Evolutionary conservation across 1,284 basidiomycete species (phyloP).

Genomic region (Malassezia dermatis): DNA sequence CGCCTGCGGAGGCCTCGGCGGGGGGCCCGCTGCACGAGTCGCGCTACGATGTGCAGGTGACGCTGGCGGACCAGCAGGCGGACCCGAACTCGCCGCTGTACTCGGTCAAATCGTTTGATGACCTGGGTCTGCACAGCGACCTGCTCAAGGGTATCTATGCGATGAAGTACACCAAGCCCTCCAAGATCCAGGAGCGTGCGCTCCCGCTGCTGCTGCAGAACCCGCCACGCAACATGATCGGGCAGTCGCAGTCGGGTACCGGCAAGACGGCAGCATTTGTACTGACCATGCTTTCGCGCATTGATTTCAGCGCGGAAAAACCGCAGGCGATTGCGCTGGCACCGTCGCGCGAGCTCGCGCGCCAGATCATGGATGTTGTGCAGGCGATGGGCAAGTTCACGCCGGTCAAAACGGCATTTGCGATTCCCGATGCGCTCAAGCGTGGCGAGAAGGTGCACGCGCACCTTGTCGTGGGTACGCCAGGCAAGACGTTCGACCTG

Average conservation of each 20-base stretch:
- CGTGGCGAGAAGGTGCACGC: conserved; percentile 65
- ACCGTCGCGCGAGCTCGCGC: conserved; percentile 83
- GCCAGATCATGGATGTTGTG: conserved; percentile 93
- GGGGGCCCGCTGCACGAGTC: conserved; percentile 18
- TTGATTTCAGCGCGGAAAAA: conserved; percentile 71
- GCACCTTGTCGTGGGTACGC: conserved; percentile 90
- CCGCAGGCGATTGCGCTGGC: conserved; percentile 56
- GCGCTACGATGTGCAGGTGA: conserved; percentile 60
- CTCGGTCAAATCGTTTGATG: conserved; percentile 88
- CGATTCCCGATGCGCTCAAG: conserved; percentile 68
- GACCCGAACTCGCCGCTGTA: conserved; percentile 91
- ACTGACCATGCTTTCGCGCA: conserved; percentile 87
- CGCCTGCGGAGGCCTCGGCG: not conserved
- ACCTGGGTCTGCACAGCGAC: conserved; percentile 56
- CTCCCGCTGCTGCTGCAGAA: conserved; percentile 79
- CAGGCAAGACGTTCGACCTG: conserved; percentile 85
- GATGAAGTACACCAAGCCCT: conserved; percentile 93
- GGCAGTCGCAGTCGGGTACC: conserved; percentile 96
- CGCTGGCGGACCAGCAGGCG: conserved; percentile 88
- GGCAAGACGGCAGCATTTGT: conserved; percentile 99
- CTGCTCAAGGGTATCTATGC: conserved; percentile 91
- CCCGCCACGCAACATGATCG: conserved; percentile 97
- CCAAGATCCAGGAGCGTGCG: conserved; percentile 97
- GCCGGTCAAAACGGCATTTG: conserved; percentile 79
- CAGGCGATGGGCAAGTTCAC: conserved; percentile 92